Evolutionary conservation across 2,329 filamentous ascomycete genomes (phyloP).

Genomic region (Alternaria hordeiaustralica): DNA sequence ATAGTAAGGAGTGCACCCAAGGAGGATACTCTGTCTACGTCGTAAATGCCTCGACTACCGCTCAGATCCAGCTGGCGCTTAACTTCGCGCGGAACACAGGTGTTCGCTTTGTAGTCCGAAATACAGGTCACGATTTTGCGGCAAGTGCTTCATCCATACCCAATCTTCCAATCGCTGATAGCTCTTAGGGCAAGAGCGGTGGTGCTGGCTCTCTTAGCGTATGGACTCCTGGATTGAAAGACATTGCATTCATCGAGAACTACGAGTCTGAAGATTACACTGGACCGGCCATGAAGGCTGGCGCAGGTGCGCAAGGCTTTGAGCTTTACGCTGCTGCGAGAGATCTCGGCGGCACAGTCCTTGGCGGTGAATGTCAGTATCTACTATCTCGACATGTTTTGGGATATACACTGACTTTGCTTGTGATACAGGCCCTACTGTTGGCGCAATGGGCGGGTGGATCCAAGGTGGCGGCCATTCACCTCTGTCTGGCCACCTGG

Average conservation of each 20-base stretch:
- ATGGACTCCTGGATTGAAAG: slow-evolving; percentile 39
- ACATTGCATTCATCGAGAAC: slow-evolving; percentile 29
- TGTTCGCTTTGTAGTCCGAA: slow-evolving; percentile 37
- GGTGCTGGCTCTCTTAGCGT: slow-evolving; percentile 31
- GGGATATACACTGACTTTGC: slow-evolving; percentile 5
- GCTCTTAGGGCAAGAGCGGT: slow-evolving; percentile 21
- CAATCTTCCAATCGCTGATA: background rate
- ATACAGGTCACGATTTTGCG: slow-evolving; percentile 40
- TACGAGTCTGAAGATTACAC: slow-evolving; percentile 32
- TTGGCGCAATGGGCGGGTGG: slow-evolving; percentile 55
- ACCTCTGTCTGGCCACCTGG: slow-evolving; percentile 56
- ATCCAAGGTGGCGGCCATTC: slow-evolving; percentile 60
- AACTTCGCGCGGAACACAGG: slow-evolving; percentile 37
- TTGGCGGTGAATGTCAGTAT: slow-evolving; percentile 32
- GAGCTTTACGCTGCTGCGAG: slow-evolving; percentile 37
- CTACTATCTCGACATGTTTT: background rate
- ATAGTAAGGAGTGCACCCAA: slow-evolving; percentile 30
- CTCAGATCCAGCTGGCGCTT: slow-evolving; percentile 32
- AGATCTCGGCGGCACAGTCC: slow-evolving; percentile 25
- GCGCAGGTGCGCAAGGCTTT: slow-evolving; percentile 36
- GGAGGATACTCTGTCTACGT: slow-evolving; percentile 37
- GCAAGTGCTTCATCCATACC: background rate
- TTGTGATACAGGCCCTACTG: slow-evolving; percentile 38
- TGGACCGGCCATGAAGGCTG: slow-evolving; percentile 36
- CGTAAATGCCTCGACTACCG: slow-evolving; percentile 26